phyloP scores from a whole-genome alignment of 192 early-diverging fungal species.

The Irineochytrium annulatum region DNA sequence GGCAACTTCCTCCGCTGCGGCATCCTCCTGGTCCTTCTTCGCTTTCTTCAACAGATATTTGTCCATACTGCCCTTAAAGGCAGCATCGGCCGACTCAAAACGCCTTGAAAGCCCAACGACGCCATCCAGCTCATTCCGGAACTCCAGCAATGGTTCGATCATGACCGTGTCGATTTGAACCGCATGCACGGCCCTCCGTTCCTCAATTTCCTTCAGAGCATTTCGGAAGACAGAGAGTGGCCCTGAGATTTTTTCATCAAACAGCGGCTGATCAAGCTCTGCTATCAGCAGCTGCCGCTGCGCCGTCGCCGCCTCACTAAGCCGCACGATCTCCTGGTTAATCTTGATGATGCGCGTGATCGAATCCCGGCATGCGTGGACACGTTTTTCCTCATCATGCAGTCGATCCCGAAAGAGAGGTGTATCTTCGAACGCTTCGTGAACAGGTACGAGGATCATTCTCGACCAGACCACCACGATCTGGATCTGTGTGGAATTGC shows the following conservation, averaged over 20 bases:
- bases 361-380: neutral
- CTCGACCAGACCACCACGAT: too few relatives aligned
- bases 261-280: neutral
- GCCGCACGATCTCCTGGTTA: neutral
- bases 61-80: neutral
- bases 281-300: neutral
- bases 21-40: constrained; percentile 7
- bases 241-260: constrained; percentile 2
- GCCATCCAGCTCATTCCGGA: neutral
- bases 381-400: neutral
- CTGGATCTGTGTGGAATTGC: neutral
- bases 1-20: constrained; percentile 3
- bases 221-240: neutral
- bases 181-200: neutral
- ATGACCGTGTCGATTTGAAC: neutral
- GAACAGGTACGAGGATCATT: neutral
- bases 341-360: neutral
- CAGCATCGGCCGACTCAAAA: constrained; percentile 3
- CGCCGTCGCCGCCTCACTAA: neutral
- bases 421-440: constrained; percentile 4
- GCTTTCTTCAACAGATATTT: neutral
- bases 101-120: neutral
- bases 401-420: constrained; percentile 4
- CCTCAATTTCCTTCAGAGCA: constrained; percentile 1
- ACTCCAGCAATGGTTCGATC: constrained; percentile 1